Evolutionary conservation across 805 yeast species (phyloP).

Genomic region (Pichia cephalocereana): DNA sequence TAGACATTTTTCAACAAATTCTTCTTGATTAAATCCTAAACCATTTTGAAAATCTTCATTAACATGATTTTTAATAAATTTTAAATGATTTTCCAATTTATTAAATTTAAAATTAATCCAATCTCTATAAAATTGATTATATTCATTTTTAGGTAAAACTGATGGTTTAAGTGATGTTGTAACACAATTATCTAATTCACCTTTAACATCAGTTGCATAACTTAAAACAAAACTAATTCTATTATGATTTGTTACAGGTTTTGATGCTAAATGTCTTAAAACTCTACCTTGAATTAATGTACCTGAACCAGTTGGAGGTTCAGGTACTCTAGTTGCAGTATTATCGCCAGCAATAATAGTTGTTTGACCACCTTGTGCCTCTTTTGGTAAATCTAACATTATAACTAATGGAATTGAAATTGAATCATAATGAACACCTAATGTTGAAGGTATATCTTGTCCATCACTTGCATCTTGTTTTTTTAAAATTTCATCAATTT

Average conservation of each 20-base stretch:
- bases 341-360: constrained; percentile 38
- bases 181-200: constrained; percentile 24
- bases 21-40: constrained; percentile 23
- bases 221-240: constrained; percentile 28
- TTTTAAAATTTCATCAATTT: constrained; percentile 1
- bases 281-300: constrained; percentile 39
- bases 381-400: constrained; percentile 38
- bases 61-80: constrained; percentile 13
- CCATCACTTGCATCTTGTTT: constrained; percentile 19
- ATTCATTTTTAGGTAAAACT: constrained; percentile 26
- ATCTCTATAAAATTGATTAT: constrained; percentile 26
- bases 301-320: constrained; percentile 37
- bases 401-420: constrained; percentile 41
- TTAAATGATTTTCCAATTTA: constrained; percentile 21
- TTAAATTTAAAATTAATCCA: constrained; percentile 27
- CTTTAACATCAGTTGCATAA: constrained; percentile 21
- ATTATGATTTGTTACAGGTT: constrained; percentile 30
- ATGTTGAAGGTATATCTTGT: constrained; percentile 33
- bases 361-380: constrained; percentile 43
- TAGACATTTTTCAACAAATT: constrained; percentile 20
- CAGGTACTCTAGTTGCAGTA: constrained; percentile 23
- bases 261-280: constrained; percentile 39
- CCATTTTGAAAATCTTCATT: constrained; percentile 13
- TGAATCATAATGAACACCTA: constrained; percentile 40
- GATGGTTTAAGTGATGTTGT: constrained; percentile 28